Base-by-base conservation (phyloP, 352 stramenopile genomes). In the Phytopythium litorale region DNA sequence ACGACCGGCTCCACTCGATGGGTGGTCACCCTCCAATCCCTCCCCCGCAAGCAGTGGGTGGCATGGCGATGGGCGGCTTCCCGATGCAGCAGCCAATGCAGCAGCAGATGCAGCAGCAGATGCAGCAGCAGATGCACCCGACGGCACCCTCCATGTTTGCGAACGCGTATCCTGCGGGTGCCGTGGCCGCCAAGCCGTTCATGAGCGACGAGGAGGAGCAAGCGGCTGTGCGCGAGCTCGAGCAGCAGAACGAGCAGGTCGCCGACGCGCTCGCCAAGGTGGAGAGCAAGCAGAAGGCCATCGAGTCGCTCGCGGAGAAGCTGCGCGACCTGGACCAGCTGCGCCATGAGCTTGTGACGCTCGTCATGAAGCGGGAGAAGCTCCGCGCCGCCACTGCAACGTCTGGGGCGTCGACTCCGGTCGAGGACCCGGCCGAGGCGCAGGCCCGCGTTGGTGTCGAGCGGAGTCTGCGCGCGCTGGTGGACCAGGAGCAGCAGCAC, bases 311-410 rank as follows among this genome's bases (percentile, higher is more conserved):
- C 35, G 76, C 76, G 2, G 72, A 88, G 30, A 88, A 89, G 46
- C 54, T 93, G 37, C 78, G 74, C 19, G 79, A 88, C 62, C 64
- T 93, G 21, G 82, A 93, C 56, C 82, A 91, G 61, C 63, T 92
- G 32, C 84, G 84, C 25, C 73, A 87, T 32, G 80, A 93, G 57
- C 66, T 93, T 7, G 77, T 93, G 32, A 67, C 72, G 54, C 67
- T 93, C 15, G 69, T 77, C 13, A 84, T 88, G 66, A 91, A 90
- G 62, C 76, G 82, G 16, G 81, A 93, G 35, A 72, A 64, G n/a
- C 51, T 89, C 25, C 76, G 75, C 19, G 68, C 62, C 13, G 62
- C 69, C 4, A 73, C 62, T 5, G 60, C 64, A 18, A 64, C 59
- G 28, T 59, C 55, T 0, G 50, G 59, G n/a, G 52, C 35, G 0